These are phyloP conservation scores for Haplosporangium sp. DNA, from an alignment of 371 early-diverging fungal species.

Conservation along the genomic window DNA sequence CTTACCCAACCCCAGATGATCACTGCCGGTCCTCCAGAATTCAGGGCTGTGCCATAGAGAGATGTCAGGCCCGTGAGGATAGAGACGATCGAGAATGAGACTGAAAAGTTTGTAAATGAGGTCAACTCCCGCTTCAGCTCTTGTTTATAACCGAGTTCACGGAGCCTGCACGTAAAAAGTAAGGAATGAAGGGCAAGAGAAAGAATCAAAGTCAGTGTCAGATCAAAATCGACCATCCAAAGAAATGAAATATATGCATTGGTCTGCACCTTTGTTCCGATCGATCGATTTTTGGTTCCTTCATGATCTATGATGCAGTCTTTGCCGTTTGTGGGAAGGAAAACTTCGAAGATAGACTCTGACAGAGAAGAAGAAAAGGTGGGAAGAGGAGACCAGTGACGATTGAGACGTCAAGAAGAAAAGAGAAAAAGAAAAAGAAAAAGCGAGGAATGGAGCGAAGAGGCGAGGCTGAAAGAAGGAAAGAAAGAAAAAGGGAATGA, in stretches of 20 bases:
- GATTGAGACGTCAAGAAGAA: neutral
- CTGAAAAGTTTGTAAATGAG: slow-evolving; percentile 61
- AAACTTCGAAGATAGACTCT: neutral
- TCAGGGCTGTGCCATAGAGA: slow-evolving; percentile 58
- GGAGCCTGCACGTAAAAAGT: slow-evolving; percentile 17
- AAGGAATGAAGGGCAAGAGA: neutral
- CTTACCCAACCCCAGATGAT: slow-evolving; percentile 65
- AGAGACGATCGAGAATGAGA: slow-evolving; percentile 60
- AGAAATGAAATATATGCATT: neutral
- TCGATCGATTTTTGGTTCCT: slow-evolving; percentile 35
- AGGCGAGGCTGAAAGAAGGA: slow-evolving; percentile 3
- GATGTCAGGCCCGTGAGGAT: slow-evolving; percentile 59
- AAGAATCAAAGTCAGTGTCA: neutral
- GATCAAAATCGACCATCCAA: neutral
- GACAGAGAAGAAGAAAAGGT: neutral
- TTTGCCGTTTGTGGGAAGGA: neutral
- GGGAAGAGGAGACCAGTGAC: neutral
- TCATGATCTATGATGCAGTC: slow-evolving; percentile 5
- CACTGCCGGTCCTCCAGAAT: slow-evolving; percentile 64
- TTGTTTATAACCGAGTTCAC: slow-evolving; percentile 64
- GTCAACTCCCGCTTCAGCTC: slow-evolving; percentile 64
- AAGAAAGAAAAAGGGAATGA: slow-evolving; percentile 2
- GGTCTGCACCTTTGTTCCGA: slow-evolving; percentile 34
- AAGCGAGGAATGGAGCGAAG: neutral
- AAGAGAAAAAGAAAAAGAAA: slow-evolving; percentile 1